A percentile compares a stretch with the other conserved stretches of the same genome.
phyloP scores from a whole-genome alignment of 2,329 filamentous ascomycete species.

The Tetracladium maxilliforme region DNA sequence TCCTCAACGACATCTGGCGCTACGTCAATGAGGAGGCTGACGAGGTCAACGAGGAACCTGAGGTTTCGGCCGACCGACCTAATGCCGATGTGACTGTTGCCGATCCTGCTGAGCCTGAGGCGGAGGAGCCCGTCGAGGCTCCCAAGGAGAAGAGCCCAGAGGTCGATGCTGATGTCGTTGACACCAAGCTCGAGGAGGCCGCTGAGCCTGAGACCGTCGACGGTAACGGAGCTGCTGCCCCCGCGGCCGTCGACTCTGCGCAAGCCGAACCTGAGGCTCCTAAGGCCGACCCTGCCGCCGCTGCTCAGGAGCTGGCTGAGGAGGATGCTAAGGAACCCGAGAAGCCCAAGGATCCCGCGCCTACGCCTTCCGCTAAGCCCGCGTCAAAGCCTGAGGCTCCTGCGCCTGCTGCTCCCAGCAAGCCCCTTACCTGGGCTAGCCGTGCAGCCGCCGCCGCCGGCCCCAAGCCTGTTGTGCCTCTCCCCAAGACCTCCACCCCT shows the following conservation, averaged over 20 bases:
- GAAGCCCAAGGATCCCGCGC: slow-evolving; percentile 49
- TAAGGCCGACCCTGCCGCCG: slow-evolving; percentile 17
- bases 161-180: slow-evolving; percentile 40
- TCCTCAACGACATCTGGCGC: slow-evolving; percentile 94
- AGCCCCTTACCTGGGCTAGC: slow-evolving; percentile 65
- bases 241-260: slow-evolving; percentile 26
- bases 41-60: slow-evolving; percentile 25
- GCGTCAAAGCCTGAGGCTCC: slow-evolving; percentile 26
- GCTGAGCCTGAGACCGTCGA: slow-evolving; percentile 19
- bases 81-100: slow-evolving; percentile 8
- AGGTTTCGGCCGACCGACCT: slow-evolving; percentile 8
- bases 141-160: slow-evolving; percentile 12
- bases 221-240: slow-evolving; percentile 20
- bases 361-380: slow-evolving; percentile 30
- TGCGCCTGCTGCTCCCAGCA: slow-evolving; percentile 35
- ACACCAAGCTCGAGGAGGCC: slow-evolving; percentile 63
- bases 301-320: slow-evolving; percentile 33
- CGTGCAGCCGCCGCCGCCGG: slow-evolving; percentile 43
- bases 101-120: slow-evolving; percentile 16
- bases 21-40: slow-evolving; percentile 80
- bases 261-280: slow-evolving; percentile 9
- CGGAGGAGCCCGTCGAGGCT: slow-evolving; percentile 16
- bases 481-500: slow-evolving; percentile 39
- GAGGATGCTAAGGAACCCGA: slow-evolving; percentile 43
- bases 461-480: slow-evolving; percentile 40